These are phyloP conservation scores for Quercus tomentella DNA, from an alignment of 331 rosid species.

Conservation along the genomic window DNA sequence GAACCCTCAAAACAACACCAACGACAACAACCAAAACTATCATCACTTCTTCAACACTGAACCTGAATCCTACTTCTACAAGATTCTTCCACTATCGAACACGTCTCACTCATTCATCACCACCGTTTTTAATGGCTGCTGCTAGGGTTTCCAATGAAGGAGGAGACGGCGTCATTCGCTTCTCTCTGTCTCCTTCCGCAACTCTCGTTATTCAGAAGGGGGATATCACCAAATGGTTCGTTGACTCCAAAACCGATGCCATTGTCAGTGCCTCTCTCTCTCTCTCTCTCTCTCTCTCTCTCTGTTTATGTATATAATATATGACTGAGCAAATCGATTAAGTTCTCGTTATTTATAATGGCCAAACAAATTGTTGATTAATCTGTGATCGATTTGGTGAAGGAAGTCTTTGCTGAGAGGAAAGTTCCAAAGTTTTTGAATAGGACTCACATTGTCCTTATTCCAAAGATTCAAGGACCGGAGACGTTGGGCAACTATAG, in stretches of 20 bases:
- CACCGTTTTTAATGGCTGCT: conserved; percentile 3
- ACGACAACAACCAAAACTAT: neutral
- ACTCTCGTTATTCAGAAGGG: conserved; percentile 77
- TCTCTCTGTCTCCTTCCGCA: conserved; percentile 52
- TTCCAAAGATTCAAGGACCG: too few relatives aligned
- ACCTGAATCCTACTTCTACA: neutral
- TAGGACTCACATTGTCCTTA: too few relatives aligned
- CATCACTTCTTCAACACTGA: neutral
- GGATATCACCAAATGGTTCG: conserved; percentile 79
- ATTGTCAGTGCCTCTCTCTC: conserved; percentile 39
- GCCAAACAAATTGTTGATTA: too few relatives aligned
- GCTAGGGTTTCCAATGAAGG: conserved; percentile 34
- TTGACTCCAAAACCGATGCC: conserved; percentile 73
- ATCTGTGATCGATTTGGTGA: too few relatives aligned
- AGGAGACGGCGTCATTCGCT: conserved; percentile 38
- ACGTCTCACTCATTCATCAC: neutral
- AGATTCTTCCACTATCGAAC: neutral
- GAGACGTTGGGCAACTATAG: too few relatives aligned
- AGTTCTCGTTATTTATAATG: too few relatives aligned
- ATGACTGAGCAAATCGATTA: too few relatives aligned
- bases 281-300: neutral
- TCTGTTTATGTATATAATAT: too few relatives aligned
- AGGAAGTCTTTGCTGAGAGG: too few relatives aligned
- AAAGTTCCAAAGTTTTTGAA: too few relatives aligned
- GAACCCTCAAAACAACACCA: neutral